Conservation (phyloP, 176 grass and related monocot species). For the Lolium multiflorum region DNA sequence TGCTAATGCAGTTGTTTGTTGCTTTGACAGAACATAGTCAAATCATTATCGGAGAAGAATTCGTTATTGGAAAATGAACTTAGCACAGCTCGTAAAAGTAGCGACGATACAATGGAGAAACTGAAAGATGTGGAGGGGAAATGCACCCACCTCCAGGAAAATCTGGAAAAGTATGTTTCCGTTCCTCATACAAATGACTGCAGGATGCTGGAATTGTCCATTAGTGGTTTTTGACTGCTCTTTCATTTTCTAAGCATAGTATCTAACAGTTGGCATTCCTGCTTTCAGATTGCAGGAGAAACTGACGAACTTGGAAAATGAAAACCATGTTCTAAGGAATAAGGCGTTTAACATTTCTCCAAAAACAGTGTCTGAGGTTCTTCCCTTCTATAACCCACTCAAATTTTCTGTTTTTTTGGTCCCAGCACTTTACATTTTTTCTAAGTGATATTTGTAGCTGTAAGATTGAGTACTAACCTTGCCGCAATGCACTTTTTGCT, state of each 20-base stretch:
- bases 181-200: constrained; percentile 12
- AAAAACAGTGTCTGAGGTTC: constrained; percentile 76
- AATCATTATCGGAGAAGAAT: constrained; percentile 81
- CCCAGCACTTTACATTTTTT: background rate
- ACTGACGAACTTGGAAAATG: constrained; percentile 78
- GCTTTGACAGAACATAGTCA: constrained; percentile 66
- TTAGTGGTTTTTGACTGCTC: background rate
- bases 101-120: constrained; percentile 80
- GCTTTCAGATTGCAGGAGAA: constrained; percentile 86
- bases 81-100: constrained; percentile 66
- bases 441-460: background rate
- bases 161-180: constrained; percentile 77
- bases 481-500: constrained; percentile 16
- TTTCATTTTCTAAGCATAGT: background rate
- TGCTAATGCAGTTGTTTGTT: constrained; percentile 42
- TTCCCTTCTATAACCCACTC: constrained; percentile 37
- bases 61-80: constrained; percentile 78
- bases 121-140: constrained; percentile 83
- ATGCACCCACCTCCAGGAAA: constrained; percentile 79
- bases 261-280: constrained; percentile 36
- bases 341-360: constrained; percentile 66
- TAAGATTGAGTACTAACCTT: constrained; percentile 4
- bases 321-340: constrained; percentile 92
- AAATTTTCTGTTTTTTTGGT: constrained; percentile 21
- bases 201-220: constrained; percentile 29